phyloP scores from a whole-genome alignment of 768 basidiomycete genomes.

The Daedalea quercina region DNA sequence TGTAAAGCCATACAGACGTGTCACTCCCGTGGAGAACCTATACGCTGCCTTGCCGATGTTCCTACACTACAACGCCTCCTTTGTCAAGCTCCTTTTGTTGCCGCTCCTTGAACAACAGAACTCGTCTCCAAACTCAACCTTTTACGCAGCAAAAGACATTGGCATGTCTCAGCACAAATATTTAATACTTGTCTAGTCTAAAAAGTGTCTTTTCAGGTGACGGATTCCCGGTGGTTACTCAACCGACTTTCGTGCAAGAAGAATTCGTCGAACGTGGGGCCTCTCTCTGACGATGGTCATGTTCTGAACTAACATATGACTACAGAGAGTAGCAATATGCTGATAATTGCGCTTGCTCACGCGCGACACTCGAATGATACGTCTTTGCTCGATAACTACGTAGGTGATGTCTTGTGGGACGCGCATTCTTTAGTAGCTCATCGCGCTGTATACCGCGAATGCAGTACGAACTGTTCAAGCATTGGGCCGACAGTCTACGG shows the following conservation, averaged over 20 bases:
- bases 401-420: not conserved
- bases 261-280: not conserved
- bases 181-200: not conserved
- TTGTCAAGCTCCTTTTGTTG: slow-evolving; percentile 17
- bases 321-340: not conserved
- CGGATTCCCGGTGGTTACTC: not conserved
- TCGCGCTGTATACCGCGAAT: not conserved
- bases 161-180: slow-evolving; percentile 6
- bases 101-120: slow-evolving; percentile 22
- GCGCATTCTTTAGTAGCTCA: not conserved
- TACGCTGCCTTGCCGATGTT: slow-evolving; percentile 23
- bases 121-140: slow-evolving; percentile 3
- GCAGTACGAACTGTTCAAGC: slow-evolving; percentile 18
- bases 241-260: not conserved
- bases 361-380: not conserved
- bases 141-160: slow-evolving; percentile 22
- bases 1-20: slow-evolving; percentile 8
- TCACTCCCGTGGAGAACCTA: slow-evolving; percentile 26
- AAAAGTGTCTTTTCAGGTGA: not conserved
- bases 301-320: not conserved
- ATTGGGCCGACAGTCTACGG: slow-evolving; percentile 20
- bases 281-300: not conserved
- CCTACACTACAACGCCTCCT: slow-evolving; percentile 24
- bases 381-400: not conserved
- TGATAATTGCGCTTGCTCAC: not conserved